Percentiles rank a stretch among this genome's conserved stretches.
Evolutionary conservation across 108 stramenopile genomes (phyloP).

Genomic region (Aurantiochytrium sp.): DNA sequence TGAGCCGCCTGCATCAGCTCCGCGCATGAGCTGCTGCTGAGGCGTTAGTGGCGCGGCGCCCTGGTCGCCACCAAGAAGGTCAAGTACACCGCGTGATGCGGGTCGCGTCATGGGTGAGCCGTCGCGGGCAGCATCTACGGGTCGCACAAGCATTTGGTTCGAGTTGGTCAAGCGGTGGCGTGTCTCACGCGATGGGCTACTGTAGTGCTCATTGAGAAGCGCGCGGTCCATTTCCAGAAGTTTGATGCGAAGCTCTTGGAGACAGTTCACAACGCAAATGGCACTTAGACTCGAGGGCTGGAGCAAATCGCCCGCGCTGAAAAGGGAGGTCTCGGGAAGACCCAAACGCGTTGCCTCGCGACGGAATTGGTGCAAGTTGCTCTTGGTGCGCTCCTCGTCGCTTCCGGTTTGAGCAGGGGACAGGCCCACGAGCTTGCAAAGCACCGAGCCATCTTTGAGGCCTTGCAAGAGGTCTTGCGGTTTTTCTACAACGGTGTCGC

Average conservation of each 20-base stretch:
- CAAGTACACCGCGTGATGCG: background rate
- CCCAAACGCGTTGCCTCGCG: background rate
- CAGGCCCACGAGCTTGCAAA: background rate
- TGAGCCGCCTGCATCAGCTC: background rate
- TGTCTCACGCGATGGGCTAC: background rate
- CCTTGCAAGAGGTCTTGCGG: background rate
- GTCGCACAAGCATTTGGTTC: background rate
- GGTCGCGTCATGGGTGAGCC: background rate
- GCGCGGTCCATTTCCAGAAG: conserved; percentile 10
- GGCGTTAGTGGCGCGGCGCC: background rate
- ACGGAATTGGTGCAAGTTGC: background rate
- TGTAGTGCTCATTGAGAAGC: conserved; percentile 8
- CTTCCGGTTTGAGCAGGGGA: background rate
- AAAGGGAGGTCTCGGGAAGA: background rate
- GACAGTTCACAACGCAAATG: background rate
- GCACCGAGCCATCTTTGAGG: background rate
- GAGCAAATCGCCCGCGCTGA: background rate
- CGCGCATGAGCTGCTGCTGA: background rate
- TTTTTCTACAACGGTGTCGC: background rate
- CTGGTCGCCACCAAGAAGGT: background rate
- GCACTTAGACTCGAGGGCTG: background rate
- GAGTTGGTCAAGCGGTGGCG: background rate
- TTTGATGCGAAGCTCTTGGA: background rate
- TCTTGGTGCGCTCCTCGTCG: background rate
- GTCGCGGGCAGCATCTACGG: background rate